Base-by-base conservation (phyloP, 345 rosid genomes). In the Bretschneidera sinensis region DNA sequence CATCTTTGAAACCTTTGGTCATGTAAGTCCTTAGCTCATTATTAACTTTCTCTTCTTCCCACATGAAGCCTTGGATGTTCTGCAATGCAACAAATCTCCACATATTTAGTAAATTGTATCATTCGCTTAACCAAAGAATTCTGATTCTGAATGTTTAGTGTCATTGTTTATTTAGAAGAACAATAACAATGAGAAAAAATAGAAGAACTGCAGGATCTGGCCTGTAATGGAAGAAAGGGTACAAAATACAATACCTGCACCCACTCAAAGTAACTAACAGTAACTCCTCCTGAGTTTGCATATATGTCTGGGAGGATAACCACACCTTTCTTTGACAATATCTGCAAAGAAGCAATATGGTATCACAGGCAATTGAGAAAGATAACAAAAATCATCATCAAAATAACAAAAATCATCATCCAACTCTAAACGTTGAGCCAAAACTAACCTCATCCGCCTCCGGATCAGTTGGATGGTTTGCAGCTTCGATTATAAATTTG, bases 251-350 rank as follows among this genome's bases (percentile, higher is more conserved):
- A 24, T 84, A 88, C 98, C 96, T 89, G 97, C 71, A 89, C 99
- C 99, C 96, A 94, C 74, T 94, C 99, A 24, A 94, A 94, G 91
- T 94, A 88, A 65, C 97, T 94, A 50, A 94, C 97, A 5, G 97
- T 90, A 19, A 94, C 99, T 69, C 99, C 97, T 59, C 97, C 97
- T 0, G 99, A 87, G 78, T 94, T 94, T 18, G 99, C 92, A 74
- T 83, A 87, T 60, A 90, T 90, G 69, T 90, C 99, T 31, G 99
- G 99, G 23, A 94, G 97, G 64, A 94, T 94, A 19, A 78, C 78
- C 21, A 90, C 97, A 22, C 99, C 89, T 82, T 85, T 88, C 91
- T 86, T 88, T 18, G 75, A 72, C 72, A 90, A 65, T 4, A 90
- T 94, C 96, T 89, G 83, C 65, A 25, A 19, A 57, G 51, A n/a